Percentiles rank a stretch among this genome's conserved stretches.
These are phyloP conservation scores for Botrytis hyacinthi DNA, from an alignment of 2,329 filamentous ascomycete species.

Conservation along the genomic window DNA sequence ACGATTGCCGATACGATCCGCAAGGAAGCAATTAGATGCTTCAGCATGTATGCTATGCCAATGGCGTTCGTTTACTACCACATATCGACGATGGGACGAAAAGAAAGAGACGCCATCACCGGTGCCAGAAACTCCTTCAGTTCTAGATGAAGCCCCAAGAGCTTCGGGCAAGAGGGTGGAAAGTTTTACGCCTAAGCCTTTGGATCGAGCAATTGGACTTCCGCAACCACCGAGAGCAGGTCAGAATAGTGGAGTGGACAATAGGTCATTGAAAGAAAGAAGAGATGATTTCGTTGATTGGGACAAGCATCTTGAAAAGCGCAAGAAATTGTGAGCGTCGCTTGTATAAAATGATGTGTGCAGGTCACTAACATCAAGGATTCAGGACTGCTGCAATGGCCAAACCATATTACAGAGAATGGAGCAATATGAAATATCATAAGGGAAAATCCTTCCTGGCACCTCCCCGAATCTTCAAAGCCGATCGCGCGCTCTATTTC, in stretches of 20 bases:
- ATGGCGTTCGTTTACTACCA: slow-evolving; percentile 50
- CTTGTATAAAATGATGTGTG: too few relatives aligned
- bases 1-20: slow-evolving; percentile 27
- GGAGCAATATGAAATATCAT: slow-evolving; percentile 77
- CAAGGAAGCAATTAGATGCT: slow-evolving; percentile 26
- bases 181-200: slow-evolving; percentile 56
- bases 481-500: slow-evolving; percentile 83
- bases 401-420: slow-evolving; percentile 94
- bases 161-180: slow-evolving; percentile 56
- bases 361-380: slow-evolving; percentile 21
- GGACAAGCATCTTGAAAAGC: slow-evolving; percentile 75
- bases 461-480: slow-evolving; percentile 79
- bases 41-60: slow-evolving; percentile 51
- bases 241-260: slow-evolving; percentile 78
- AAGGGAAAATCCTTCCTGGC: slow-evolving; percentile 91
- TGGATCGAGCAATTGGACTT: slow-evolving; percentile 79
- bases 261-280: slow-evolving; percentile 63
- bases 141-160: slow-evolving; percentile 57
- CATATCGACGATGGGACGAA: slow-evolving; percentile 42
- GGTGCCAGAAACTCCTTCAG: slow-evolving; percentile 40
- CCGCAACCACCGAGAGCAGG: slow-evolving; percentile 68
- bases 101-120: slow-evolving; percentile 27
- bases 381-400: slow-evolving; percentile 69
- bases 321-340: slow-evolving; percentile 65
- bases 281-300: slow-evolving; percentile 80